phyloP scores from a whole-genome alignment of 2,329 filamentous ascomycete genomes.

The Geosmithia putterillii region DNA sequence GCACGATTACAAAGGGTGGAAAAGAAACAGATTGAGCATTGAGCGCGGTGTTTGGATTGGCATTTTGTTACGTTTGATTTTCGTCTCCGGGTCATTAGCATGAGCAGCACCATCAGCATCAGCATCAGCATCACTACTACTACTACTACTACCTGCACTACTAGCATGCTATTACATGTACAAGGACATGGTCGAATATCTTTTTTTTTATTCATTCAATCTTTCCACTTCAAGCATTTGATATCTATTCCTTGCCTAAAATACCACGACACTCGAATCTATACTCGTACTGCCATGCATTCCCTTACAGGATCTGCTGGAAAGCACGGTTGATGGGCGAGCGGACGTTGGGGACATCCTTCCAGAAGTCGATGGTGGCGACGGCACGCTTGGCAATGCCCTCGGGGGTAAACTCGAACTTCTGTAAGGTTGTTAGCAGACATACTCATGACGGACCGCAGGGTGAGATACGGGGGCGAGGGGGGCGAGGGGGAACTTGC shows the following conservation, averaged over 20 bases:
- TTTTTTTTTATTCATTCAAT: not conserved
- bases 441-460: not conserved
- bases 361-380: constrained; percentile 94
- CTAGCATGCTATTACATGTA: no score
- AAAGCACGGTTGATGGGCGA: constrained; percentile 96
- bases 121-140: no score
- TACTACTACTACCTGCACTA: not conserved
- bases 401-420: constrained; percentile 98
- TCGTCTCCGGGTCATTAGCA: no score
- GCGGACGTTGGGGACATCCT: constrained; percentile 79
- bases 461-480: not conserved
- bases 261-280: no score
- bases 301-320: constrained; percentile 78
- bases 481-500: constrained; percentile 34
- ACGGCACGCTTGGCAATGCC: constrained; percentile 90
- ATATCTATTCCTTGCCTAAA: not conserved
- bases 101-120: no score
- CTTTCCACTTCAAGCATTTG: not conserved
- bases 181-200: not conserved
- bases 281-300: not conserved
- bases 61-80: no score
- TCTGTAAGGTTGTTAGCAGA: constrained; percentile 43
- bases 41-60: no score
- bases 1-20: no score
- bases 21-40: no score